These are phyloP conservation scores for Chalara sp. DNA, from an alignment of 2,329 filamentous ascomycete species.

Conservation along the genomic window DNA sequence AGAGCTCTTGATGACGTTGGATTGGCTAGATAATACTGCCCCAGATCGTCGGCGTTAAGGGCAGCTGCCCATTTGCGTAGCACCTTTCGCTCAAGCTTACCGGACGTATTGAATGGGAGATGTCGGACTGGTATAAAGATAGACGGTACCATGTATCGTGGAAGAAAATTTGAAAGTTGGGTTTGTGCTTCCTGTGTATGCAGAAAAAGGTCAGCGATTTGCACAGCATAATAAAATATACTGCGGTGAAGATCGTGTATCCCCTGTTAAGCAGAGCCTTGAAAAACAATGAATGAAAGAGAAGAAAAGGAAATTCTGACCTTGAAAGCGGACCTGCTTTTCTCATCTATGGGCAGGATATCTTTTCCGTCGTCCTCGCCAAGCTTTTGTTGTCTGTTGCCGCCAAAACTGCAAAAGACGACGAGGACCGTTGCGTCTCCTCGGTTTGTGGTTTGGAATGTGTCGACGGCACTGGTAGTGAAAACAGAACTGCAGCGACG, in stretches of 20 bases:
- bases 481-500: background rate
- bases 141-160: constrained; percentile 23
- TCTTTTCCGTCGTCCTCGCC: background rate
- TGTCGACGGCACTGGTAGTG: background rate
- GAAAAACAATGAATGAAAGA: background rate
- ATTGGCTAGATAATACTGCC: background rate
- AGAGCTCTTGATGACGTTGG: background rate
- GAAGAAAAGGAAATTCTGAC: too few species aligned
- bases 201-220: too few species aligned
- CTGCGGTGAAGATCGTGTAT: background rate
- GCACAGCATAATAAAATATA: too few species aligned
- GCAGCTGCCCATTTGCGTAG: background rate
- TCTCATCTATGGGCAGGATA: background rate
- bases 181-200: background rate
- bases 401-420: background rate
- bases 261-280: background rate
- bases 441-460: background rate
- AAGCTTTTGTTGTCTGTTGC: too few species aligned
- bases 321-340: background rate
- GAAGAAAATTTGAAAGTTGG: background rate
- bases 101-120: constrained; percentile 23
- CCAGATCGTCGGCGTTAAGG: background rate
- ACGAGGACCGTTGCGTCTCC: background rate
- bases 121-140: constrained; percentile 20
- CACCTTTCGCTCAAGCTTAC: constrained; percentile 18